A percentile compares a stretch with the other conserved stretches of the same genome.
Evolutionary conservation across 805 yeast genomes (phyloP).

Genomic region (Lachancea cidri): DNA sequence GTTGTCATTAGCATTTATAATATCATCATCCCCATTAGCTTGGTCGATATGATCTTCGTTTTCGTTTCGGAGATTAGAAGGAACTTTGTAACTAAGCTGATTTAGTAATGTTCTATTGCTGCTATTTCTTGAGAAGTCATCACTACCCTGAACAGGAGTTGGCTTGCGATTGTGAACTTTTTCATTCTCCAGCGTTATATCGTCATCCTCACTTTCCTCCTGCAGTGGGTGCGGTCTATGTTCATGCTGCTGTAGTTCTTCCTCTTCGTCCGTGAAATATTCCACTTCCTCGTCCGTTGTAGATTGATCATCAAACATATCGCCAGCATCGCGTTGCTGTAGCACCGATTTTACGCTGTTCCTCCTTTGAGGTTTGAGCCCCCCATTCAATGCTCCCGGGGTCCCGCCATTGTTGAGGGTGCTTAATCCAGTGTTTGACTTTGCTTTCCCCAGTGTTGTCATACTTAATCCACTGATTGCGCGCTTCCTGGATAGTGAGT

Average conservation of each 20-base stretch:
- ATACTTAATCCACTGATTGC: constrained; percentile 30
- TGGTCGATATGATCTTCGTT: constrained; percentile 5
- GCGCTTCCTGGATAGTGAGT: constrained; percentile 24
- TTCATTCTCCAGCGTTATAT: constrained; percentile 1
- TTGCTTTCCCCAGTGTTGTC: constrained; percentile 28
- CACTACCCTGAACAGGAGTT: background rate
- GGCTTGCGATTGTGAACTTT: background rate
- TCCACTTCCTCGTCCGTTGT: constrained; percentile 39
- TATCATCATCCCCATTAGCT: constrained; percentile 5
- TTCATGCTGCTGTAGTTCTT: constrained; percentile 6
- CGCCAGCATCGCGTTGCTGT: constrained; percentile 24
- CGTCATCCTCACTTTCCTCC: constrained; percentile 1
- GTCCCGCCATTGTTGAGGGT: background rate
- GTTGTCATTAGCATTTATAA: constrained; percentile 1
- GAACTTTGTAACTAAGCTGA: constrained; percentile 18
- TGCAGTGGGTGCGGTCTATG: background rate
- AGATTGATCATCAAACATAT: constrained; percentile 21
- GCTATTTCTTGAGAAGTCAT: constrained; percentile 1
- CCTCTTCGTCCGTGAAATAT: constrained; percentile 31
- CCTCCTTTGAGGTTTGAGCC: constrained; percentile 27
- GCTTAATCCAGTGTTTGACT: constrained; percentile 19
- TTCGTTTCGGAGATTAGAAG: constrained; percentile 14
- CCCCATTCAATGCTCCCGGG: constrained; percentile 2
- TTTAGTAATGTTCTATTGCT: constrained; percentile 7
- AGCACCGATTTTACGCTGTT: constrained; percentile 27